These are phyloP conservation scores for Cladophialophora chaetospira DNA, from an alignment of 2,329 filamentous ascomycete genomes.

Conservation along the genomic window DNA sequence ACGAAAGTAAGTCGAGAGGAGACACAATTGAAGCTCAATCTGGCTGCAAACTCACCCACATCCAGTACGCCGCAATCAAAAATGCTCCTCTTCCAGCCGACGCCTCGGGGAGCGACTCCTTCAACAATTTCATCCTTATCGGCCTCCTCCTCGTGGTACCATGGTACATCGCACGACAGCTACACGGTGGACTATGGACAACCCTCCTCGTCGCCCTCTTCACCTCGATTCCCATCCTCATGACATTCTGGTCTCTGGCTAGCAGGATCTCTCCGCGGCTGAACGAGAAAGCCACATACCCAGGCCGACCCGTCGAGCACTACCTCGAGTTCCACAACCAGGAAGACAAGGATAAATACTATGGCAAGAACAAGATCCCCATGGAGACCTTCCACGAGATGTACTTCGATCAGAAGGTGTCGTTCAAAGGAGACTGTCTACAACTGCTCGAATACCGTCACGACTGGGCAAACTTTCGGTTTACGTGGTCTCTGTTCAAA, in stretches of 20 bases:
- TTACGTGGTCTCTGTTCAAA: constrained; percentile 82
- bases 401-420: constrained; percentile 94
- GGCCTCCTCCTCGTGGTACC: constrained; percentile 71
- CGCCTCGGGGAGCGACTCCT: constrained; percentile 77
- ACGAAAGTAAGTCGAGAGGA: constrained; percentile 55
- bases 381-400: constrained; percentile 96
- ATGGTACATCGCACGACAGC: constrained; percentile 76
- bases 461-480: constrained; percentile 94
- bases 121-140: constrained; percentile 80
- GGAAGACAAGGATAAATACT: constrained; percentile 50
- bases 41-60: constrained; percentile 24
- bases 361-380: constrained; percentile 58
- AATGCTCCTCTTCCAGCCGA: constrained; percentile 94
- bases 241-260: constrained; percentile 76
- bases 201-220: constrained; percentile 82
- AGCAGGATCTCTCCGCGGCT: constrained; percentile 83
- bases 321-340: constrained; percentile 63
- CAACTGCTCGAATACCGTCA: constrained; percentile 92
- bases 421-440: constrained; percentile 90
- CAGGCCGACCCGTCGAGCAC: constrained; percentile 84
- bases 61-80: constrained; percentile 81
- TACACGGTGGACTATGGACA: constrained; percentile 84
- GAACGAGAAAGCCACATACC: constrained; percentile 87
- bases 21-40: constrained; percentile 1
- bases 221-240: constrained; percentile 75